Percentiles rank a stretch among this genome's conserved stretches.
These are phyloP conservation scores for Aspergillus taichungensis DNA, from an alignment of 495 filamentous ascomycete species.

Conservation along the genomic window DNA sequence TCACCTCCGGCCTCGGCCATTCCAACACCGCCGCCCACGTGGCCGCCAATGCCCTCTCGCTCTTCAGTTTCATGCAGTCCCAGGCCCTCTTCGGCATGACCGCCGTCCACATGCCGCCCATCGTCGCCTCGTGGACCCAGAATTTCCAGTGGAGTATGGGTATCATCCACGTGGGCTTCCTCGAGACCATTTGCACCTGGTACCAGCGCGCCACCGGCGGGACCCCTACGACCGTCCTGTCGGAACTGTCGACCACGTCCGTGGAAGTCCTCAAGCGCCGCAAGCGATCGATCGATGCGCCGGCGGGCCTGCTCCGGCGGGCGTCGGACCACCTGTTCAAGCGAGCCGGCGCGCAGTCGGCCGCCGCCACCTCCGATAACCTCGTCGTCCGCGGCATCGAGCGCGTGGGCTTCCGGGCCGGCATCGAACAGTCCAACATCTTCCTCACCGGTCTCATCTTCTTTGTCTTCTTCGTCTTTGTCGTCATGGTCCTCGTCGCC, in stretches of 20 bases:
- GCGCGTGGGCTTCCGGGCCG: slow-evolving; percentile 76
- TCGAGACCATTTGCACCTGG: slow-evolving; percentile 87
- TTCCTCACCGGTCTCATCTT: slow-evolving; percentile 89
- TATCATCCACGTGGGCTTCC: slow-evolving; percentile 79
- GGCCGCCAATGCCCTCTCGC: slow-evolving; percentile 81
- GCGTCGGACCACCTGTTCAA: slow-evolving; percentile 41
- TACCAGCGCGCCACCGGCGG: slow-evolving; percentile 94
- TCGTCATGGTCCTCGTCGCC: slow-evolving; percentile 62
- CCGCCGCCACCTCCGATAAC: slow-evolving; percentile 42
- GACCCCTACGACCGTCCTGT: slow-evolving; percentile 70
- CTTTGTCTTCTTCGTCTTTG: slow-evolving; percentile 73
- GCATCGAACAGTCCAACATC: slow-evolving; percentile 85
- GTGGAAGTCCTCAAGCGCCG: slow-evolving; percentile 74
- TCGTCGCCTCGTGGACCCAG: slow-evolving; percentile 91
- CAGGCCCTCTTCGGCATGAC: slow-evolving; percentile 94
- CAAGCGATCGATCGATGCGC: slow-evolving; percentile 37
- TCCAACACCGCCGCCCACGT: slow-evolving; percentile 97
- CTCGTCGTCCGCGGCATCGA: slow-evolving; percentile 77
- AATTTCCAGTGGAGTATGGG: slow-evolving; percentile 99
- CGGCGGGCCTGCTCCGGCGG: slow-evolving; percentile 35
- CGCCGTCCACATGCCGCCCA: slow-evolving; percentile 75
- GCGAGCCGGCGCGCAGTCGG: slow-evolving; percentile 36
- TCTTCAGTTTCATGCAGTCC: slow-evolving; percentile 93
- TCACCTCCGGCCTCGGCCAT: slow-evolving; percentile 74
- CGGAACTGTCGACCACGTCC: slow-evolving; percentile 63